Evolutionary conservation across 106 monocot species (phyloP).

Genomic region (Acorus gramineus): DNA sequence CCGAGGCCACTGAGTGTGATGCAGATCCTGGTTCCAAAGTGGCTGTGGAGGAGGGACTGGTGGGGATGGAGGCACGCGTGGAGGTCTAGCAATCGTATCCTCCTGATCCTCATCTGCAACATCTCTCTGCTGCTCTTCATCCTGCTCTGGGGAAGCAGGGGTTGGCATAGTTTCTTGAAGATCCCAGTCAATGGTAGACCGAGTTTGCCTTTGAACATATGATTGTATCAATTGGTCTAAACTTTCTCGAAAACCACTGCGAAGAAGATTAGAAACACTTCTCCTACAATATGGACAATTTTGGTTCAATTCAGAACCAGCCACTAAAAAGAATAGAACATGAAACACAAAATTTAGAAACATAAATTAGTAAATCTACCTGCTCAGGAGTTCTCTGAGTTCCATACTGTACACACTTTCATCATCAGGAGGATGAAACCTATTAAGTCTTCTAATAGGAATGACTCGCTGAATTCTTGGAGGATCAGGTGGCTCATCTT

Average conservation of each 20-base stretch:
- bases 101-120: conserved; percentile 23
- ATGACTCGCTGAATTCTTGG: conserved; percentile 22
- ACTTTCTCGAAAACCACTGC: conserved; percentile 82
- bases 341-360: too few species aligned
- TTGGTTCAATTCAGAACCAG: not conserved
- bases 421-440: conserved; percentile 81
- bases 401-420: conserved; percentile 89
- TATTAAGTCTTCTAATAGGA: conserved; percentile 39
- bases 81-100: conserved; percentile 32
- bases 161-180: conserved; percentile 31
- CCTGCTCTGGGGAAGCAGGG: conserved; percentile 37
- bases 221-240: conserved; percentile 86
- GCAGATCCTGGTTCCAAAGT: conserved; percentile 62
- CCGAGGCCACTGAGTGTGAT: conserved; percentile 53
- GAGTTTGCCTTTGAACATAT: conserved; percentile 73
- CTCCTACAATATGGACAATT: conserved; percentile 45
- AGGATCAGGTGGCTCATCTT: conserved; percentile 38
- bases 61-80: conserved; percentile 40
- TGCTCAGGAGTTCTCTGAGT: conserved; percentile 91
- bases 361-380: conserved; percentile 25
- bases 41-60: conserved; percentile 77
- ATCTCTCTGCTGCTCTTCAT: conserved; percentile 28
- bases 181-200: conserved; percentile 48
- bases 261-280: conserved; percentile 96
- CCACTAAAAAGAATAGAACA: too few species aligned